Conservation (phyloP, 2,329 filamentous ascomycete genomes). For the Tolypocladium ovalisporum region DNA sequence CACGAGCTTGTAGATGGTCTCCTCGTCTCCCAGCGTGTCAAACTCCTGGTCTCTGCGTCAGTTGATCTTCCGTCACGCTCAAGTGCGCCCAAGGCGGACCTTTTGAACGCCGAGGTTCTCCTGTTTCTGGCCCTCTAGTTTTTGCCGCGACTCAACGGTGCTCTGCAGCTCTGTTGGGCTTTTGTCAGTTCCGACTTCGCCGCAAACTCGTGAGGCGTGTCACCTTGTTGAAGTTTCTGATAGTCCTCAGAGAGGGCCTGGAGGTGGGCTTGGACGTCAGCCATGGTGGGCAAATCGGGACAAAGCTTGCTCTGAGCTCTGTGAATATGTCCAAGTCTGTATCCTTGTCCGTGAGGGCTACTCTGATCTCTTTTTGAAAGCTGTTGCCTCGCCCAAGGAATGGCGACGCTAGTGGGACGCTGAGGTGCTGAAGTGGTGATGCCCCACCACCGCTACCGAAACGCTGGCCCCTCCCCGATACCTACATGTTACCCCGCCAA, state of each 20-base stretch:
- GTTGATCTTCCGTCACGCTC: not conserved
- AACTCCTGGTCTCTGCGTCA: conserved; percentile 55
- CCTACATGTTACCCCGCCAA: conserved; percentile 30
- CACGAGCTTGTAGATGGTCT: conserved; percentile 91
- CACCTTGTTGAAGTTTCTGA: conserved; percentile 76
- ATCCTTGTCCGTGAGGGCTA: not conserved
- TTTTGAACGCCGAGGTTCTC: conserved; percentile 85
- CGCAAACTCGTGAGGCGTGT: not conserved
- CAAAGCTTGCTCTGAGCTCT: not conserved
- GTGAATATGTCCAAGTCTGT: not conserved
- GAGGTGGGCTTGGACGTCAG: conserved; percentile 63
- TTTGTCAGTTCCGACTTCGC: not conserved
- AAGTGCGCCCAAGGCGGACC: conserved; percentile 29
- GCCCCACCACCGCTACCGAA: not conserved
- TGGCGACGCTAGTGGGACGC: not conserved
- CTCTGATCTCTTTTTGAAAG: not conserved
- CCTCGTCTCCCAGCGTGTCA: conserved; percentile 61
- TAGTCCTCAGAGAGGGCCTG: conserved; percentile 82
- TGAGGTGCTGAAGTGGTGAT: not conserved
- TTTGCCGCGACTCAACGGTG: conserved; percentile 70
- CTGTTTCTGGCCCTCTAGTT: conserved; percentile 85
- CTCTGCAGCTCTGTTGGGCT: conserved; percentile 59
- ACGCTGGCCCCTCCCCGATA: conserved; percentile 15
- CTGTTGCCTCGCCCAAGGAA: not conserved
- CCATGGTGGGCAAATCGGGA: conserved; percentile 34